phyloP scores from a whole-genome alignment of 2,329 filamentous ascomycete species.

The Talaromyces sp. region DNA sequence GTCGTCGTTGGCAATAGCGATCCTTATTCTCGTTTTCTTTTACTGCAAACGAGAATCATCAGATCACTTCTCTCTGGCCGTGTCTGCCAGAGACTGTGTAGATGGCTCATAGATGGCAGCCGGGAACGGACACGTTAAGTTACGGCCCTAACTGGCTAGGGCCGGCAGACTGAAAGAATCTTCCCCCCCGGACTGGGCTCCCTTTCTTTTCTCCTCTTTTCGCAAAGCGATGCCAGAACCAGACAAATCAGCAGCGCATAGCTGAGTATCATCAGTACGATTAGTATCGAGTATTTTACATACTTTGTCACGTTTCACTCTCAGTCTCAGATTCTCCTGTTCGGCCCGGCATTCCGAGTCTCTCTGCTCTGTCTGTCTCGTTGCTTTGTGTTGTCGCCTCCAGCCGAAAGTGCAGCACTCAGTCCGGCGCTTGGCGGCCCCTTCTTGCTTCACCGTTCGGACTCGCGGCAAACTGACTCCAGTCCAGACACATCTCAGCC shows the following conservation, averaged over 20 bases:
- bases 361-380: not conserved
- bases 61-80: not conserved
- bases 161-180: not conserved
- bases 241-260: conserved; percentile 8
- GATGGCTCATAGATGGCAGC: not conserved
- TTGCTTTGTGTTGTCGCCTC: not conserved
- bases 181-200: conserved; percentile 1
- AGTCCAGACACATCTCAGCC: conserved; percentile 8
- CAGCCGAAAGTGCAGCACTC: not conserved
- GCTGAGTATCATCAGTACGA: not conserved
- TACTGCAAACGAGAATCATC: no score
- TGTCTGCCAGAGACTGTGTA: not conserved
- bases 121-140: not conserved
- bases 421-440: conserved; percentile 1
- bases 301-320: not conserved
- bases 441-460: not conserved
- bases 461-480: conserved; percentile 11
- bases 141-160: not conserved
- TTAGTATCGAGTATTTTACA: conserved; percentile 6
- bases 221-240: not conserved
- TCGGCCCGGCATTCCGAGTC: conserved; percentile 8
- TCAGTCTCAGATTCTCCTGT: not conserved
- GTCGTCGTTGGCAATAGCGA: no score
- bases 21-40: no score
- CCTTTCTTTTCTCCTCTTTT: conserved; percentile 13